Conservation (phyloP, 2,329 filamentous ascomycete species). For the Monosporascus sp. region DNA sequence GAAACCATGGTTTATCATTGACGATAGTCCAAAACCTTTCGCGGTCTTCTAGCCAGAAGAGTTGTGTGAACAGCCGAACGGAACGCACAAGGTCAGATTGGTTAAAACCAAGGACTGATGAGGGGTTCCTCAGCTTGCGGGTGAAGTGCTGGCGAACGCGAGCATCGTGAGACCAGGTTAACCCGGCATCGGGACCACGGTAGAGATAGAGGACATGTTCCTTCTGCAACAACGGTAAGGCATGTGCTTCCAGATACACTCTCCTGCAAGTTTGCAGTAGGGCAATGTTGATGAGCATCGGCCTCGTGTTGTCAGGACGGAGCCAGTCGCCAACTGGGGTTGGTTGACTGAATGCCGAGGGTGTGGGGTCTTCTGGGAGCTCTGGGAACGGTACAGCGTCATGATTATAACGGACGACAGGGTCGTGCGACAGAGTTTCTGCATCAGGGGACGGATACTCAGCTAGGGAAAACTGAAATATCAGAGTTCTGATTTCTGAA, state of each 20-base stretch:
- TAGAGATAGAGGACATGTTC: conserved; percentile 25
- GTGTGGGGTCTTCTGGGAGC: conserved; percentile 17
- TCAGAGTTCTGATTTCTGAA: conserved; percentile 27
- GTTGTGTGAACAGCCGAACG: conserved; percentile 12
- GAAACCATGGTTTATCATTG: conserved; percentile 10
- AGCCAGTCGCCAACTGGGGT: conserved; percentile 16
- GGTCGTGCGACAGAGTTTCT: not conserved
- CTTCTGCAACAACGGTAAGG: conserved; percentile 22
- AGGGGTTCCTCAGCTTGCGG: conserved; percentile 9
- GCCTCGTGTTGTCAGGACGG: conserved; percentile 26
- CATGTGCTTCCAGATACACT: conserved; percentile 27
- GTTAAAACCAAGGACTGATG: conserved; percentile 1
- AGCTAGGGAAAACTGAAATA: conserved; percentile 27
- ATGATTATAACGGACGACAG: conserved; percentile 16
- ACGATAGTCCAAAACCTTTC: conserved; percentile 2
- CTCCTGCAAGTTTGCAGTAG: conserved; percentile 30
- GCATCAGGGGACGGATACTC: conserved; percentile 11
- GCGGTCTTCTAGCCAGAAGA: conserved; percentile 21
- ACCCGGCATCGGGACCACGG: conserved; percentile 3
- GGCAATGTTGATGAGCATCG: conserved; percentile 13
- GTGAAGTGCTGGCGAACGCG: conserved; percentile 15
- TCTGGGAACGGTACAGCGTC: not conserved
- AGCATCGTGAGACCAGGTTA: conserved; percentile 3
- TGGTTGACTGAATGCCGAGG: conserved; percentile 1
- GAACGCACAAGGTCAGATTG: conserved; percentile 12